Percentiles rank a stretch among this genome's conserved stretches.
Evolutionary conservation across 371 early-diverging fungal species (phyloP).

Genomic region (Mucor piriformis): DNA sequence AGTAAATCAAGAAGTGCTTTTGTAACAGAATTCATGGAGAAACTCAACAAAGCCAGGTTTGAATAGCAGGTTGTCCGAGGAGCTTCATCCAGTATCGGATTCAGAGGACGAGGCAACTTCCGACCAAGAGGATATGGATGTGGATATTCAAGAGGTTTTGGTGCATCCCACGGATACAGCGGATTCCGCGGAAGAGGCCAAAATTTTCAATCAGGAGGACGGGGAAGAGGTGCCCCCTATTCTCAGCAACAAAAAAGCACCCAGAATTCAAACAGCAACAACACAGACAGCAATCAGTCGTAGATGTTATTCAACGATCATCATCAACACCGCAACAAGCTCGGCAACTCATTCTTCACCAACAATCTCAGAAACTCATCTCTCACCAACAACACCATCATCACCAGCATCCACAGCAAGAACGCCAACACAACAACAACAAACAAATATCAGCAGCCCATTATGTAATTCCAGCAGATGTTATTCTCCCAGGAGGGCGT

Average conservation of each 20-base stretch:
- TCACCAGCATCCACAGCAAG: not conserved
- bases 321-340: not conserved
- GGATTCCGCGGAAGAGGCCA: slow-evolving; percentile 7
- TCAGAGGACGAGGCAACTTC: slow-evolving; percentile 3
- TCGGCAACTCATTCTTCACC: too few species aligned
- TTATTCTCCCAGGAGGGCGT: not conserved
- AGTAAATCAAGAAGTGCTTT: slow-evolving; percentile 8
- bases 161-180: not conserved
- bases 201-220: slow-evolving; percentile 9
- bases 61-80: slow-evolving; percentile 5
- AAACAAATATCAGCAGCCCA: not conserved
- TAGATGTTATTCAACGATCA: too few species aligned
- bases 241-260: not conserved
- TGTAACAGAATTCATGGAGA: slow-evolving; percentile 1
- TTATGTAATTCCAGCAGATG: slow-evolving; percentile 1
- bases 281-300: too few species aligned
- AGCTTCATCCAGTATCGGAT: not conserved
- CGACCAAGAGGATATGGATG: not conserved
- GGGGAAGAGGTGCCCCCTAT: slow-evolving; percentile 14
- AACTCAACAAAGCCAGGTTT: slow-evolving; percentile 11
- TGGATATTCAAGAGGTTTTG: not conserved
- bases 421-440: not conserved
- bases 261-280: too few species aligned
- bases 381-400: not conserved
- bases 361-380: too few species aligned